A percentile compares a stretch with the other conserved stretches of the same genome.
Evolutionary conservation across 257 asterid species (phyloP).

Genomic region (Coffea canephora): DNA sequence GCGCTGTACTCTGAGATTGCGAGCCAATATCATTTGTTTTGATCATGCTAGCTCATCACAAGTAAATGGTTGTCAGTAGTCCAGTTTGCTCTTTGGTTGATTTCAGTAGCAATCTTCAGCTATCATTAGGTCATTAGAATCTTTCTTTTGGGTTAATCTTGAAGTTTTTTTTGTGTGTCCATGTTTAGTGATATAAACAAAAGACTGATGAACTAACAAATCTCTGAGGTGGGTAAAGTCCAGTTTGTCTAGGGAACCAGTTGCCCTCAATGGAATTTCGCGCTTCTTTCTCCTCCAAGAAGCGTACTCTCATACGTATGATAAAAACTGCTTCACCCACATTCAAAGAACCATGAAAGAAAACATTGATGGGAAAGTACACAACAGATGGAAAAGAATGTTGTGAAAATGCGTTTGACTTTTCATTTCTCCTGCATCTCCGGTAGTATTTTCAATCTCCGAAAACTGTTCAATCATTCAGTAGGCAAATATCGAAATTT

Average conservation of each 20-base stretch:
- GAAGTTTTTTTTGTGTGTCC: neutral
- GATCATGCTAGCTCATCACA: constrained; percentile 15
- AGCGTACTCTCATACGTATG: neutral
- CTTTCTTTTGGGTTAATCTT: neutral
- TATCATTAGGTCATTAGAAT: neutral
- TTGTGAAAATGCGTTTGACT: constrained; percentile 1
- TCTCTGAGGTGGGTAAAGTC: neutral
- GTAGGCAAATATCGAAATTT: neutral
- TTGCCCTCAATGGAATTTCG: neutral
- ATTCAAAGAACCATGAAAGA: neutral
- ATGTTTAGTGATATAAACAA: neutral
- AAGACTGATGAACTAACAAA: neutral
- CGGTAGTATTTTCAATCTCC: neutral
- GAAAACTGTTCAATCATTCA: constrained; percentile 1
- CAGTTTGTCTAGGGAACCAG: neutral
- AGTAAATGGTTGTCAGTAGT: constrained; percentile 6
- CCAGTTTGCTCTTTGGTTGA: neutral
- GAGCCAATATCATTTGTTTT: constrained; percentile 4
- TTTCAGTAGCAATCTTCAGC: neutral
- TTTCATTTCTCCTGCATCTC: neutral
- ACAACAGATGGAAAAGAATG: neutral
- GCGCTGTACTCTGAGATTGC: constrained; percentile 9
- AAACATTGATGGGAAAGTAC: neutral
- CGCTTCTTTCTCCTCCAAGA: neutral
- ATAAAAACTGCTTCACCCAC: neutral